phyloP scores from a whole-genome alignment of 2,329 filamentous ascomycete genomes.

The Sordariomycetes sp. region DNA sequence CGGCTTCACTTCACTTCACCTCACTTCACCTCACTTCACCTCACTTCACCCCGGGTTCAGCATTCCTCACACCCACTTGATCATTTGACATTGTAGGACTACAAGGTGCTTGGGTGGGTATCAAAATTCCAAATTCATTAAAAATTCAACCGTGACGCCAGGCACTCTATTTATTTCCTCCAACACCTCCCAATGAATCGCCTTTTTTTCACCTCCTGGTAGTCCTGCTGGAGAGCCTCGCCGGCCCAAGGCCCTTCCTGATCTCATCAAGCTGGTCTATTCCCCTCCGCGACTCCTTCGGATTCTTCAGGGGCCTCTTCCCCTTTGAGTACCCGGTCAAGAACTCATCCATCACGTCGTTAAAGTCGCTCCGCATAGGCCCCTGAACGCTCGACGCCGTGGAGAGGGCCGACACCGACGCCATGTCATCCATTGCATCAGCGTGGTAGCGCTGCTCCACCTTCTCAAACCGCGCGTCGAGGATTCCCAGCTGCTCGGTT shows the following conservation, averaged over 20 bases:
- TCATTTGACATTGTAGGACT: background rate
- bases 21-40: no score
- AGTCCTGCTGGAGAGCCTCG: slow-evolving; percentile 34
- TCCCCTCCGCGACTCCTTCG: slow-evolving; percentile 67
- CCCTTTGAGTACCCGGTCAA: slow-evolving; percentile 58
- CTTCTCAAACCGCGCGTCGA: slow-evolving; percentile 86
- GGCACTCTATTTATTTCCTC: background rate
- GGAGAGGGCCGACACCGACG: slow-evolving; percentile 47
- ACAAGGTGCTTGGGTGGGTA: background rate
- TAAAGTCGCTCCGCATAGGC: slow-evolving; percentile 65
- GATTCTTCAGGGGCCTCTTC: slow-evolving; percentile 65
- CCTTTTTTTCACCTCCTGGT: background rate
- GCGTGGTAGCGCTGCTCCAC: slow-evolving; percentile 65
- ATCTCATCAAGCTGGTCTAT: slow-evolving; percentile 88
- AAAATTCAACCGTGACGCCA: background rate
- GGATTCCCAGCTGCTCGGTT: slow-evolving; percentile 71
- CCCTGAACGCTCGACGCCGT: slow-evolving; percentile 54
- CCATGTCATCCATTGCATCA: slow-evolving; percentile 29
- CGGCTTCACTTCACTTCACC: background rate
- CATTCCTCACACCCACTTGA: background rate
- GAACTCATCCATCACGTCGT: slow-evolving; percentile 88
- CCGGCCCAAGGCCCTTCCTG: slow-evolving; percentile 63
- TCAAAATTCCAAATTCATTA: background rate
- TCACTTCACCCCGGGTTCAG: no score
- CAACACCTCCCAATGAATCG: background rate